phyloP scores from a whole-genome alignment of 768 basidiomycete genomes.

The Lentinus brumalis region DNA sequence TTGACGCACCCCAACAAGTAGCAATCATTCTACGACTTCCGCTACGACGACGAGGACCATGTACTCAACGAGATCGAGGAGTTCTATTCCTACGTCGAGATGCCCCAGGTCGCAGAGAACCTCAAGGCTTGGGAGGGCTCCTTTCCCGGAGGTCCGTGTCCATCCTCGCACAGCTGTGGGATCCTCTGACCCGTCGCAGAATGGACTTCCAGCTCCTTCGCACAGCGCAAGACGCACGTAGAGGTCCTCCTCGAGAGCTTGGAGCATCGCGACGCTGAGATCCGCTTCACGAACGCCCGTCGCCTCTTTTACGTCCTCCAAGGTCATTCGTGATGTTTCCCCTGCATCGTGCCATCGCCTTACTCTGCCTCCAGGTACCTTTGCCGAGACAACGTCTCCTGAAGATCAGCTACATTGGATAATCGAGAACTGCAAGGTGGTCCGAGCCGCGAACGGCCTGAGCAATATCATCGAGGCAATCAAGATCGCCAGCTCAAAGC shows the following conservation, averaged over 20 bases:
- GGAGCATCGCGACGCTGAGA: slow-evolving; percentile 82
- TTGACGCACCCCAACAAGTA: slow-evolving; percentile 38
- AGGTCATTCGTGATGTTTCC: slow-evolving; percentile 50
- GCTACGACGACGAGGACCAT: slow-evolving; percentile 95
- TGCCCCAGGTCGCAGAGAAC: slow-evolving; percentile 87
- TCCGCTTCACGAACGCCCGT: slow-evolving; percentile 85
- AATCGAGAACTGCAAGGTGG: slow-evolving; percentile 88
- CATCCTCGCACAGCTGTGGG: slow-evolving; percentile 13
- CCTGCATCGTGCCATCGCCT: slow-evolving; percentile 2
- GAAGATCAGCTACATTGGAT: slow-evolving; percentile 97
- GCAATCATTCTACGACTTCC: slow-evolving; percentile 89
- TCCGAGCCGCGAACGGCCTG: slow-evolving; percentile 82
- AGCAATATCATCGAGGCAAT: slow-evolving; percentile 83
- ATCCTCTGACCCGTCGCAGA: slow-evolving; percentile 42
- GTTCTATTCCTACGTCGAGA: slow-evolving; percentile 97
- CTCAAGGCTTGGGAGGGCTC: slow-evolving; percentile 86
- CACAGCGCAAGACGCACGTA: slow-evolving; percentile 70
- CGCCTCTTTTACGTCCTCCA: slow-evolving; percentile 89
- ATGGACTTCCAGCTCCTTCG: slow-evolving; percentile 72
- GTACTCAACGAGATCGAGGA: slow-evolving; percentile 96
- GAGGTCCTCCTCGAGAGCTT: slow-evolving; percentile 83
- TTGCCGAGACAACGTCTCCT: slow-evolving; percentile 87
- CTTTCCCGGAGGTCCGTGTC: slow-evolving; percentile 67
- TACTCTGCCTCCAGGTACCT: slow-evolving; percentile 61
- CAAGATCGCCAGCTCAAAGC: slow-evolving; percentile 86